Evolutionary conservation across 78 protist species (phyloP), one percentile per base, ranked within the genome.

Genomic region (Chrysochromulina parva): DNA sequence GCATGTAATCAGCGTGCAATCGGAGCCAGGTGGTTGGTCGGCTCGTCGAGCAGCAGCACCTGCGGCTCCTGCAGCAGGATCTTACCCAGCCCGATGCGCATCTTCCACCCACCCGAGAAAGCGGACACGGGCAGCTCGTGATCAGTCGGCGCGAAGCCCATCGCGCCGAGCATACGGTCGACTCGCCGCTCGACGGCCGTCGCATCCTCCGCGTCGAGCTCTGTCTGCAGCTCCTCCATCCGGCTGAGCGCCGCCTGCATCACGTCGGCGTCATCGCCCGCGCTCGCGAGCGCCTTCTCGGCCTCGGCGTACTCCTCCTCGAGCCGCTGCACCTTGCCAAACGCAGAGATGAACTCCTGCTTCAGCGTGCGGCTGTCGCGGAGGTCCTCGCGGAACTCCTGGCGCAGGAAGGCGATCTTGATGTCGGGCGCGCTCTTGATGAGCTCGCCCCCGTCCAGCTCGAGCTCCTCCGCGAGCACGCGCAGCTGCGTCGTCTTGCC

Each of bases 51-150:
- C 50, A 93, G 66, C 60, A 93, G 66, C 80, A 90, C 60, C 76
- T 22, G 48, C 67, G 67, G 55, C 54, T 20, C 55, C 59, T n/a
- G 26, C n/a, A 91, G 87, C 53, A 91, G 87, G 20, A 85, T 86
- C 93, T 91, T 91, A 16, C 81, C 90, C 52, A 91, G 76, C 11
- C 93, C 93, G 47, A 91, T 91, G 3, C 93, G 81, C 93, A 91
- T 91, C 90, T 91, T 91, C 93, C 93, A 91, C n/a, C 93, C 93
- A n/a, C 93, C 93, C 19, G 74, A 54, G 85, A 85, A 91, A 52
- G 88, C 26, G 19, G 88, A 38, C 13, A 85, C 93, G n/a, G 38
- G 71, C 66, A 26, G 1, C 2, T 52, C 16, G 17, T 3, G 48
- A 17, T 84, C 88, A n/a, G 9, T 0, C 11, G 86, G 57, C 11